These are phyloP conservation scores for Physcia stellaris DNA, from an alignment of 495 filamentous ascomycete species.

Conservation along the genomic window DNA sequence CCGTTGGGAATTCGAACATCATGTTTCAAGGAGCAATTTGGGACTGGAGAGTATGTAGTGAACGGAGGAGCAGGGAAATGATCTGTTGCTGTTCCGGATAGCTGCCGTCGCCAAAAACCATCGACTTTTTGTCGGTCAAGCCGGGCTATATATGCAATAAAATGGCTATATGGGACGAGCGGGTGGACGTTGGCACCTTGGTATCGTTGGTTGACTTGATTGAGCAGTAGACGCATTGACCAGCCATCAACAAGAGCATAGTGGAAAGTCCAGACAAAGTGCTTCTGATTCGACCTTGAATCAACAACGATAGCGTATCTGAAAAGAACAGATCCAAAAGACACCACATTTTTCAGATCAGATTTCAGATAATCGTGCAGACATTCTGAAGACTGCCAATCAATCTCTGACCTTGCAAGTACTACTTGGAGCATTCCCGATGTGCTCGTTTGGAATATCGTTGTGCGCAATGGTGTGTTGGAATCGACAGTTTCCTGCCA, in stretches of 20 bases:
- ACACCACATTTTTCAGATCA: neutral
- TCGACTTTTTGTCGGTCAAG: neutral
- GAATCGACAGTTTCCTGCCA: neutral
- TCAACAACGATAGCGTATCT: slow-evolving; percentile 32
- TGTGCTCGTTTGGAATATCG: slow-evolving; percentile 22
- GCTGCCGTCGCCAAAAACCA: neutral
- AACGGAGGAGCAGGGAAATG: neutral
- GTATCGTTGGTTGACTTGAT: neutral
- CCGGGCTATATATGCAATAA: neutral
- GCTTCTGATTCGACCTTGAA: neutral
- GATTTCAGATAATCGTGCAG: neutral
- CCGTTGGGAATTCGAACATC: neutral
- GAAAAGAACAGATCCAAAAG: neutral
- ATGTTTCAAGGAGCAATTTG: neutral
- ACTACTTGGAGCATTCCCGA: slow-evolving; percentile 41
- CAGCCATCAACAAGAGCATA: slow-evolving; percentile 48
- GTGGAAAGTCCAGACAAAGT: slow-evolving; percentile 52
- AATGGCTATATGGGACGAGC: neutral
- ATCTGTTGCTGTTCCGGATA: neutral
- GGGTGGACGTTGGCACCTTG: neutral
- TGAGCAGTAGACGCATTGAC: slow-evolving; percentile 25
- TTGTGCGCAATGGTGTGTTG: neutral
- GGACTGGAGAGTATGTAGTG: neutral
- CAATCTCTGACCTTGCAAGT: slow-evolving; percentile 31
- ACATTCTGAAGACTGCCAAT: slow-evolving; percentile 19